Conservation (phyloP, 75 land plant species). For the Pinus albicaulis region DNA sequence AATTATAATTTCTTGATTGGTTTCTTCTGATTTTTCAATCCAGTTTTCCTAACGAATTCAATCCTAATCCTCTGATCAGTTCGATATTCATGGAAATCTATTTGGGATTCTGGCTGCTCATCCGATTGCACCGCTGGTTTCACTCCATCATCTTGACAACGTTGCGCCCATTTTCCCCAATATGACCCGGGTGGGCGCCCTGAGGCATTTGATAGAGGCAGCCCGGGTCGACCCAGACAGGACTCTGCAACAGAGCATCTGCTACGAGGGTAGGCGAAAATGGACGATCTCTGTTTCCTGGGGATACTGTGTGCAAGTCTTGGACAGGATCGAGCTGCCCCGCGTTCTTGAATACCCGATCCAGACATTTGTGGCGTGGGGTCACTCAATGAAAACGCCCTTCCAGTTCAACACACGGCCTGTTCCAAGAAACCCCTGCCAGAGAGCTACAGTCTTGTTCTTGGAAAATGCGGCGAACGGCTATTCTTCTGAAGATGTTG, state of each 20-base stretch:
- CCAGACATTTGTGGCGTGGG: constrained; percentile 68
- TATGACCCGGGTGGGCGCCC: constrained; percentile 33
- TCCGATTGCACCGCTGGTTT: constrained; percentile 61
- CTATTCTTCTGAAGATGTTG: too few species aligned
- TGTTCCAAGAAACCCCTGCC: constrained; percentile 40
- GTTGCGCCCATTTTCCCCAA: constrained; percentile 66
- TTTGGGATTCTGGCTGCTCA: constrained; percentile 72
- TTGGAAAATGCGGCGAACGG: constrained; percentile 23
- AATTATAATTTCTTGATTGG: background rate
- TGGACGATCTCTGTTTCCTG: constrained; percentile 73
- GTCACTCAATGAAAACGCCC: constrained; percentile 13
- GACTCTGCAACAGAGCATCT: constrained; percentile 67
- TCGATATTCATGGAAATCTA: constrained; percentile 67
- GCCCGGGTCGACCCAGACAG: constrained; percentile 43
- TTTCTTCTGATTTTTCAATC: background rate
- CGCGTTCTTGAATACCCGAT: constrained; percentile 41
- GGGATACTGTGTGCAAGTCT: constrained; percentile 68
- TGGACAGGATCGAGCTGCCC: constrained; percentile 44
- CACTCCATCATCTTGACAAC: constrained; percentile 76
- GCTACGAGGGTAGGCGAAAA: constrained; percentile 42
- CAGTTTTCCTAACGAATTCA: background rate
- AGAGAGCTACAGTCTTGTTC: constrained; percentile 55
- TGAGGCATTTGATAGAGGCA: constrained; percentile 57
- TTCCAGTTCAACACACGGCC: constrained; percentile 58
- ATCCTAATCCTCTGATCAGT: constrained; percentile 25